Evolutionary conservation across 1,284 basidiomycete genomes (phyloP).

Genomic region (Papiliotrema fonsecae): DNA sequence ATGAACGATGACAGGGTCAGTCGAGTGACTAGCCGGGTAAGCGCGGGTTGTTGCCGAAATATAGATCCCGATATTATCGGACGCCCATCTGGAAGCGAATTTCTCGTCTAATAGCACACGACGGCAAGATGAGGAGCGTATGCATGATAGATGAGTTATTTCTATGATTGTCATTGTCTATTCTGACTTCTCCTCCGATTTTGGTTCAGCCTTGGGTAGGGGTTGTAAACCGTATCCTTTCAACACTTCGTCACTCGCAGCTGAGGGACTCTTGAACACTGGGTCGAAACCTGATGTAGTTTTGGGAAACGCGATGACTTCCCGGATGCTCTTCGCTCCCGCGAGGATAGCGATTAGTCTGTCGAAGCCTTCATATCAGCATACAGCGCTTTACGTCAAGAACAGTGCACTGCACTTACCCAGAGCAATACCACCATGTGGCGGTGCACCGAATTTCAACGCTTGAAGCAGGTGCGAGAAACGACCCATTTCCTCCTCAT

Average conservation of each 20-base stretch:
- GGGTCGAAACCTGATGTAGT: constrained; percentile 73
- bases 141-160: too few relatives aligned
- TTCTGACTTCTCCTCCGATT: too few relatives aligned
- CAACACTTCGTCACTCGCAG: constrained; percentile 56
- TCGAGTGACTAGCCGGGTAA: too few relatives aligned
- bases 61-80: too few relatives aligned
- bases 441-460: constrained; percentile 80
- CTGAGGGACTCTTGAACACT: constrained; percentile 79
- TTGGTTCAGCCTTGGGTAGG: constrained; percentile 2
- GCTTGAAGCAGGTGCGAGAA: constrained; percentile 84
- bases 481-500: constrained; percentile 62
- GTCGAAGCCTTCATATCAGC: constrained; percentile 67
- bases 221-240: constrained; percentile 40
- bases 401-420: constrained; percentile 52
- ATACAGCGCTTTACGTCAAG: background rate
- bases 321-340: constrained; percentile 75
- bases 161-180: too few relatives aligned
- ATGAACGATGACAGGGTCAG: too few relatives aligned
- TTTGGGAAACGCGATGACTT: constrained; percentile 96
- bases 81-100: too few relatives aligned
- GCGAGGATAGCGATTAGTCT: constrained; percentile 85
- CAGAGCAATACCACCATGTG: constrained; percentile 90
- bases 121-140: too few relatives aligned
- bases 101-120: too few relatives aligned
- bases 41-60: too few relatives aligned